Evolutionary conservation across 179 eudicot species (phyloP).

Genomic region (Spinacia oleracea): DNA sequence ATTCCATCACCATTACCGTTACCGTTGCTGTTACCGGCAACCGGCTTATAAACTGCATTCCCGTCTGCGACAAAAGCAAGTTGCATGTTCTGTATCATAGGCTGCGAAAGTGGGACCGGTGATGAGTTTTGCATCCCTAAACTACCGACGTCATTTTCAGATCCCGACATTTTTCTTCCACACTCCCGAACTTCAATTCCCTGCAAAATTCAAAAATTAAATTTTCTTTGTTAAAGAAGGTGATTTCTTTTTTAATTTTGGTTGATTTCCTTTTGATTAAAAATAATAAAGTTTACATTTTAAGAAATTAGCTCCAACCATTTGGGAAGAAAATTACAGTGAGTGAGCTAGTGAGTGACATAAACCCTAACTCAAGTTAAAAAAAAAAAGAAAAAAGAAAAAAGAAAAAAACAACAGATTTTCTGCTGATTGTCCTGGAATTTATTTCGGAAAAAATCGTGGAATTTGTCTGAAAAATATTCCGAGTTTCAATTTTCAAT

Average conservation of each 20-base stretch:
- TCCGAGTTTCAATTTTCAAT: too few relatives aligned
- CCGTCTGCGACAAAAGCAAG: constrained; percentile 38
- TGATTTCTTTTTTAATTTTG: too few relatives aligned
- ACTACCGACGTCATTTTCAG: constrained; percentile 35
- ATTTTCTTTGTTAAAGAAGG: too few relatives aligned
- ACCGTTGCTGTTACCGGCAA: constrained; percentile 23
- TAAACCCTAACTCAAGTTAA: constrained; percentile 27
- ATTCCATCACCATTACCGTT: constrained; percentile 13
- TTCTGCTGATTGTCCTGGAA: neutral
- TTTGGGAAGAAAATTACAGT: constrained; percentile 22
- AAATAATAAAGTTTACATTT: neutral
- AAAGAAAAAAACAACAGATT: too few relatives aligned
- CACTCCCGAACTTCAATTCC: constrained; percentile 5
- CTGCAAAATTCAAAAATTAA: constrained; percentile 14
- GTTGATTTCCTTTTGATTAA: neutral
- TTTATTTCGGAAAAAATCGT: neutral
- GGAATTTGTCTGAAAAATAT: neutral
- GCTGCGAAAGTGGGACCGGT: constrained; percentile 26
- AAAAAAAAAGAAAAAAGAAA: neutral
- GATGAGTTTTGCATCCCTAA: constrained; percentile 19
- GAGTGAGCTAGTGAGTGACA: neutral
- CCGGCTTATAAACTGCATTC: constrained; percentile 32
- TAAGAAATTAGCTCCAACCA: neutral
- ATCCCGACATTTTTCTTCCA: constrained; percentile 36
- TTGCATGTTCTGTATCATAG: constrained; percentile 41